Base-by-base conservation (phyloP, 805 yeast genomes). In the Metschnikowia lochheadii region DNA sequence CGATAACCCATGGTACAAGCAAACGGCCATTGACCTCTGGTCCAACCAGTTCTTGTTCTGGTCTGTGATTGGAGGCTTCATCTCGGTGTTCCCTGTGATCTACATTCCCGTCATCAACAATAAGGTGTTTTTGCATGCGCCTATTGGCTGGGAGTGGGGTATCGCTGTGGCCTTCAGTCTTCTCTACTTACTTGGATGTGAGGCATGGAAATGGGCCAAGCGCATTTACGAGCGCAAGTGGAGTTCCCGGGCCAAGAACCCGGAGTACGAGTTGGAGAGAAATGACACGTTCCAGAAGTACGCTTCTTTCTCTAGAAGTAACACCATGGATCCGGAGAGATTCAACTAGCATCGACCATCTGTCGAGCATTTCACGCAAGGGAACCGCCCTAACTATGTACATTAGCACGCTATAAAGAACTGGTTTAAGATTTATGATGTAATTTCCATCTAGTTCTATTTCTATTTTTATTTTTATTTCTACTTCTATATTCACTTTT, bases 201-300 rank as follows among this genome's bases (percentile, higher is more conserved):
- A 75, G 56, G 63, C 59, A 2, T 66, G 72, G 68, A 68, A 69
- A 49, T 74, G 75, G 74, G 56, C 56, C 38, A 73, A 73, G 62
- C 58, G 76, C 50, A 51, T 75, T 33, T 67, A 63, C 56, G 49
- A 46, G 39, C 58, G 72, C 39, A 62, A 61, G 40, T 54, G 57
- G 56, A 44, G 54, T 40, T 37, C 52, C 42, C 70, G 62, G 52
- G 81, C 76, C 13, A 73, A 71, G 49, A 81, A 82, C 59, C 87
- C 87, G 15, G 87, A 83, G 59, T 72, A 77, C 47, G 89, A 83
- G 56, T 70, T 82, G 65, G 87, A 83, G 61, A 79, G 78, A 63
- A 74, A 69, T 54, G 79, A 81, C 62, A 85, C 87, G 36, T 84
- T 84, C 65, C 76, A 80, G 54, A 80, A 76, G 58, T 84, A 81